phyloP scores from a whole-genome alignment of 2,329 filamentous ascomycete genomes.

The Cucurbitaria berberidis region DNA sequence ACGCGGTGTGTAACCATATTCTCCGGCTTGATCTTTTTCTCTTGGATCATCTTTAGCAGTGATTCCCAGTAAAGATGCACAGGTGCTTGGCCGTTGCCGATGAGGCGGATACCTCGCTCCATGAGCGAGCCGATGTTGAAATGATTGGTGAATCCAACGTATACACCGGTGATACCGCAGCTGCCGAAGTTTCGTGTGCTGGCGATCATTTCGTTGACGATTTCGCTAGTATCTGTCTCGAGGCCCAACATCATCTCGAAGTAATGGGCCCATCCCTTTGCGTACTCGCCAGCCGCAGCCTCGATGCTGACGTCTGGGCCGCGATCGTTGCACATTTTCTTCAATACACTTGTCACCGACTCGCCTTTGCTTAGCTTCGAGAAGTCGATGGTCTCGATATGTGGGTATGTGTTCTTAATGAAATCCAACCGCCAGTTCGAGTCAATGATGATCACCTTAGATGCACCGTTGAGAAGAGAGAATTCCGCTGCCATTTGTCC shows the following conservation, averaged over 20 bases:
- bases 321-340: slow-evolving; percentile 71
- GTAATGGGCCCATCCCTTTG: slow-evolving; percentile 67
- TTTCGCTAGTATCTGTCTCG: slow-evolving; percentile 85
- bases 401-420: slow-evolving; percentile 67
- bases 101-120: slow-evolving; percentile 84
- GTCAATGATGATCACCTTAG: slow-evolving; percentile 79
- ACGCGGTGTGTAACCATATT: slow-evolving; percentile 84
- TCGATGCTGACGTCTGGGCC: slow-evolving; percentile 80
- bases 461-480: slow-evolving; percentile 73
- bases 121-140: slow-evolving; percentile 85
- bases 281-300: slow-evolving; percentile 67
- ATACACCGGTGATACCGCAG: slow-evolving; percentile 77
- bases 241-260: slow-evolving; percentile 67
- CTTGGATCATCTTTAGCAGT: slow-evolving; percentile 71
- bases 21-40: slow-evolving; percentile 72
- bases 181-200: slow-evolving; percentile 74
- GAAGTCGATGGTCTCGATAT: slow-evolving; percentile 74
- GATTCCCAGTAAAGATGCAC: slow-evolving; percentile 86
- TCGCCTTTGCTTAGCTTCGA: slow-evolving; percentile 65
- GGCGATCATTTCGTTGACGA: slow-evolving; percentile 80
- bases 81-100: slow-evolving; percentile 71
- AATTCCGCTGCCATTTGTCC: slow-evolving; percentile 78
- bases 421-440: slow-evolving; percentile 73
- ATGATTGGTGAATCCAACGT: slow-evolving; percentile 73
- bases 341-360: slow-evolving; percentile 73